Conservation (phyloP, 106 monocot genomes). For the Ottelia alismoides region DNA sequence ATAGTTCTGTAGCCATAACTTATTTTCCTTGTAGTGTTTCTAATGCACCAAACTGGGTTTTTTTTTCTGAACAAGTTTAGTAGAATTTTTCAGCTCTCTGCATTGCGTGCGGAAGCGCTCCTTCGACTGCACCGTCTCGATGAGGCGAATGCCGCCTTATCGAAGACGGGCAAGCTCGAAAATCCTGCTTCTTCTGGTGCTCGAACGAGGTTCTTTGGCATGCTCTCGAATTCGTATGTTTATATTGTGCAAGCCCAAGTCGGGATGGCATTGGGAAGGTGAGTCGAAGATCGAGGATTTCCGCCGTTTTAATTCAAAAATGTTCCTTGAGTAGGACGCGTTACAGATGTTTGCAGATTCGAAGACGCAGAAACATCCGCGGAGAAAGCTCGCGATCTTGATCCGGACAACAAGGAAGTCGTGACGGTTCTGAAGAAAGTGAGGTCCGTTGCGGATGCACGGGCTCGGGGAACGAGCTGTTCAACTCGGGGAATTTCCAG, state of each 20-base stretch:
- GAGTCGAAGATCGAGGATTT: constrained; percentile 2
- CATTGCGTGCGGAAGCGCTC: constrained; percentile 38
- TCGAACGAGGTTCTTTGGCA: constrained; percentile 20
- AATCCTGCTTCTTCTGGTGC: constrained; percentile 9
- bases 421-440: constrained; percentile 31
- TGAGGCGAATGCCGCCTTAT: constrained; percentile 30
- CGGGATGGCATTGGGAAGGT: constrained; percentile 70
- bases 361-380: constrained; percentile 51
- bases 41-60: too few species aligned
- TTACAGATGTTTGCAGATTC: constrained; percentile 37
- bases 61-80: too few species aligned
- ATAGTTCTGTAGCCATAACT: too few species aligned
- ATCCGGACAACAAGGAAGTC: constrained; percentile 41
- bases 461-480: constrained; percentile 57
- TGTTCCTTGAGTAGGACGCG: constrained; percentile 2
- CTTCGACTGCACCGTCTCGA: constrained; percentile 35
- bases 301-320: background rate
- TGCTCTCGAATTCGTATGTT: constrained; percentile 30
- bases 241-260: constrained; percentile 43
- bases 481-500: constrained; percentile 53
- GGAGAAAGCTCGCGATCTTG: constrained; percentile 51
- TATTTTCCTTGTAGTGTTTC: too few species aligned
- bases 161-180: constrained; percentile 27
- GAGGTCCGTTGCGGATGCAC: constrained; percentile 41
- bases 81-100: constrained; percentile 22